Base-by-base conservation (phyloP, 768 basidiomycete species). In the Leccinellum rugosiceps region DNA sequence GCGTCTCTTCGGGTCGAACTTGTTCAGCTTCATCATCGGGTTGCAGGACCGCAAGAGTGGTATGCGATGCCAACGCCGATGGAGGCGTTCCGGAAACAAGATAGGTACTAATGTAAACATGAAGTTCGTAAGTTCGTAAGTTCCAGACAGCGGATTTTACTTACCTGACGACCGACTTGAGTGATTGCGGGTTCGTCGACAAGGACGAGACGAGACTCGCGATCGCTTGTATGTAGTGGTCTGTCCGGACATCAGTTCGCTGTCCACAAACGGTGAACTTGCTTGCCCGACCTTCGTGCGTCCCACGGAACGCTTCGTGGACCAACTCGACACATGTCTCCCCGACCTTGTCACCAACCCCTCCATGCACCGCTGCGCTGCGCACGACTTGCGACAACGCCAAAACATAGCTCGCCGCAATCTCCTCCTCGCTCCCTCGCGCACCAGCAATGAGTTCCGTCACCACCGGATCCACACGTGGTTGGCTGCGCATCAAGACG, bases 401-500 rank as follows among this genome's bases (percentile, higher is more conserved):
- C 45, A 83, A 72, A 10, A 90, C 78, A 61, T 94, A 80, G 59
- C 90, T 92, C 10, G 84, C 83, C 0, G 88, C 84, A 50, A 96
- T 84, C 31, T 80, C 79, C 4, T 82, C 80, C 46, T 89, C 88
- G 52, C 88, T 88, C 31, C 75, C 80, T 61, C 77, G 77, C 15
- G 82, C 81, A 49, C 83, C 82, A 4, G 80, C 73, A 17, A 92
- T 74, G 51, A 99, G 77, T 70, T 98, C 96, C 3, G 91, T 93
- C 50, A 98, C 80, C n/a, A 98, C 87, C 1, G 94, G 94, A 68
- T 98, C 96, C 31, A 93, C 92, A 52, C 94, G 80, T 6, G 92
- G 87, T 70, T 94, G 92, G 66, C 87, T 88, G 65, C 83, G 83
- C 94, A 98, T 97, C 66, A 99, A 77, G 4, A 86, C 81, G 13